Conservation (phyloP, 2,329 filamentous ascomycete species). For the Hypoxylon sp. region DNA sequence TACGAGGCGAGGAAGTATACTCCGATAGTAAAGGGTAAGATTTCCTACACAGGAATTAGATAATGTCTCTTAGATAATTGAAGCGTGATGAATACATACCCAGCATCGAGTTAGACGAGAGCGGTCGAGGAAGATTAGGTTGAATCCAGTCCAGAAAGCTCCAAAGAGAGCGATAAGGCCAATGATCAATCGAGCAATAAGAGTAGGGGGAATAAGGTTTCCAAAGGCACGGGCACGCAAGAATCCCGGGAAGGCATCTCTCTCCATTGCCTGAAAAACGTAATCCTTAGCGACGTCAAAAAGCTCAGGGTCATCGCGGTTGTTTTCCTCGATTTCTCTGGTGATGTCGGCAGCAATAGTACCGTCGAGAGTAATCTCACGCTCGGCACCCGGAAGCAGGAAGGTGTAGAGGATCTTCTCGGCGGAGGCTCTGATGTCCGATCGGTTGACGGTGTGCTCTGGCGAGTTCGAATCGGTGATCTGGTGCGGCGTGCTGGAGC, state of each 20-base stretch:
- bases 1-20: slow-evolving; percentile 92
- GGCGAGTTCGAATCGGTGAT: slow-evolving; percentile 85
- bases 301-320: slow-evolving; percentile 94
- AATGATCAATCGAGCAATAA: slow-evolving; percentile 86
- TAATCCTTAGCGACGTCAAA: slow-evolving; percentile 99
- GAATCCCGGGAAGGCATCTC: slow-evolving; percentile 98
- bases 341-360: slow-evolving; percentile 90
- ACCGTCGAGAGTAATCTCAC: slow-evolving; percentile 93
- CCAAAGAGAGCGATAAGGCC: slow-evolving; percentile 90
- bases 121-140: slow-evolving; percentile 91
- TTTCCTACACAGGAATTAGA: slow-evolving; percentile 62
- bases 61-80: slow-evolving; percentile 9
- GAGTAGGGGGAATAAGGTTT: slow-evolving; percentile 92
- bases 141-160: slow-evolving; percentile 93
- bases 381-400: slow-evolving; percentile 92
- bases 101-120: slow-evolving; percentile 82
- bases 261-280: slow-evolving; percentile 99
- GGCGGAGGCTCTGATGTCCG: slow-evolving; percentile 92
- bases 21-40: slow-evolving; percentile 92
- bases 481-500: slow-evolving; percentile 73
- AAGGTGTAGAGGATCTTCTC: slow-evolving; percentile 99
- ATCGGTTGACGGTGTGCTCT: slow-evolving; percentile 84
- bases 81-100: slow-evolving; percentile 70
- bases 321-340: slow-evolving; percentile 88
- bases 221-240: slow-evolving; percentile 94